These are phyloP conservation scores for Tephrocybe rancida DNA, from an alignment of 768 basidiomycete genomes.

Conservation along the genomic window DNA sequence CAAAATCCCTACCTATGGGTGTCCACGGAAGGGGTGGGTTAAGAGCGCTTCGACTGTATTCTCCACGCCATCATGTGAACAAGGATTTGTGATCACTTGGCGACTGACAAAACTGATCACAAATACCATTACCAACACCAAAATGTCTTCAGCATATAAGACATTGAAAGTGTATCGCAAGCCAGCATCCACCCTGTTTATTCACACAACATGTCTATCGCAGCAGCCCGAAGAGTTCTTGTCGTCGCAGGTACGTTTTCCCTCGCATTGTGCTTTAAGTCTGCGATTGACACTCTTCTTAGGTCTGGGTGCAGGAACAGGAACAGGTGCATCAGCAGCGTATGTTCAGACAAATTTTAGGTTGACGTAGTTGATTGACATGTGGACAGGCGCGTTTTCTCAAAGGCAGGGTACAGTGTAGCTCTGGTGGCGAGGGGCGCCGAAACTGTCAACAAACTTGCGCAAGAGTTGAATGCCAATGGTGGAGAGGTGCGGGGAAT, in stretches of 20 bases:
- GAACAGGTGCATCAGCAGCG: slow-evolving; percentile 64
- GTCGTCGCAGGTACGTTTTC: slow-evolving; percentile 54
- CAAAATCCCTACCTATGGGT: too few species aligned
- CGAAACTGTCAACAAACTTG: slow-evolving; percentile 51
- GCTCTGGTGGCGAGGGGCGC: slow-evolving; percentile 65
- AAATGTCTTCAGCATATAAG: too few species aligned
- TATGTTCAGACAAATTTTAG: slow-evolving; percentile 29
- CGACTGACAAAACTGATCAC: too few species aligned
- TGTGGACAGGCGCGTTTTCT: slow-evolving; percentile 52
- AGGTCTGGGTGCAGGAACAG: slow-evolving; percentile 50
- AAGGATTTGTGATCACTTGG: too few species aligned
- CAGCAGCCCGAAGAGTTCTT: slow-evolving; percentile 47
- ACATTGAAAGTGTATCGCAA: too few species aligned
- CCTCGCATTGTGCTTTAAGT: neutral
- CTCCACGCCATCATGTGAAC: too few species aligned
- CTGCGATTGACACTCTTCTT: neutral
- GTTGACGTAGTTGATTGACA: slow-evolving; percentile 2
- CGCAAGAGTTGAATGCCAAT: slow-evolving; percentile 51
- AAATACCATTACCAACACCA: too few species aligned
- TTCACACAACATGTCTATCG: slow-evolving; percentile 26
- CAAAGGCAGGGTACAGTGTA: slow-evolving; percentile 64
- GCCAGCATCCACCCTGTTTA: too few species aligned
- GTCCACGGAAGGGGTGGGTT: too few species aligned
- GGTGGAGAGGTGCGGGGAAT: slow-evolving; percentile 69
- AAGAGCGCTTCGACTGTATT: too few species aligned